Evolutionary conservation across 2,329 filamentous ascomycete genomes (phyloP).

Genomic region (Neophaeococcomyces aloes): DNA sequence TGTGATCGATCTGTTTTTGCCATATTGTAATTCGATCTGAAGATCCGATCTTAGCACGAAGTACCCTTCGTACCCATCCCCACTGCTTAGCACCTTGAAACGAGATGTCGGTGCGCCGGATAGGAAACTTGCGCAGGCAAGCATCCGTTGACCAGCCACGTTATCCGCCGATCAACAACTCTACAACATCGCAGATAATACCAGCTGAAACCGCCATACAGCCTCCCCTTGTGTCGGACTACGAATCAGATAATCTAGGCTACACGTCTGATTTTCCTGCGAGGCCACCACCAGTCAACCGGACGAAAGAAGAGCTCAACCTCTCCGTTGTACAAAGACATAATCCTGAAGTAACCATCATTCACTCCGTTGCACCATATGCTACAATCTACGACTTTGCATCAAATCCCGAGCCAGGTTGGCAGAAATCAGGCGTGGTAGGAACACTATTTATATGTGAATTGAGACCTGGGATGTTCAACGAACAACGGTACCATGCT

Average conservation of each 20-base stretch:
- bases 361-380: slow-evolving; percentile 73
- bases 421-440: slow-evolving; percentile 80
- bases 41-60: too few relatives aligned
- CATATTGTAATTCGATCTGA: too few relatives aligned
- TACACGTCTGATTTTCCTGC: slow-evolving; percentile 35
- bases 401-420: slow-evolving; percentile 47
- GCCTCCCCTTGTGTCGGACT: slow-evolving; percentile 37
- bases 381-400: slow-evolving; percentile 77
- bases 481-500: slow-evolving; percentile 43
- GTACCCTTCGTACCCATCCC: too few relatives aligned
- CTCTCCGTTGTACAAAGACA: slow-evolving; percentile 72
- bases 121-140: slow-evolving; percentile 17
- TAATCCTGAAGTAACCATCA: slow-evolving; percentile 59
- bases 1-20: too few relatives aligned
- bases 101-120: slow-evolving; percentile 17
- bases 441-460: slow-evolving; percentile 83
- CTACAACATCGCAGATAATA: slow-evolving; percentile 6
- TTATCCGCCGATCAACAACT: slow-evolving; percentile 18
- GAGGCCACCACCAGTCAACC: slow-evolving; percentile 35
- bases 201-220: slow-evolving; percentile 5
- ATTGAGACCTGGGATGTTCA: slow-evolving; percentile 34
- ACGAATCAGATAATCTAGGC: slow-evolving; percentile 54
- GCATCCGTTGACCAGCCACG: slow-evolving; percentile 21
- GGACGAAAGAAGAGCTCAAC: slow-evolving; percentile 79
- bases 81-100: not conserved